These are phyloP conservation scores for Arabis alpina DNA, from an alignment of 345 rosid species.

Conservation along the genomic window DNA sequence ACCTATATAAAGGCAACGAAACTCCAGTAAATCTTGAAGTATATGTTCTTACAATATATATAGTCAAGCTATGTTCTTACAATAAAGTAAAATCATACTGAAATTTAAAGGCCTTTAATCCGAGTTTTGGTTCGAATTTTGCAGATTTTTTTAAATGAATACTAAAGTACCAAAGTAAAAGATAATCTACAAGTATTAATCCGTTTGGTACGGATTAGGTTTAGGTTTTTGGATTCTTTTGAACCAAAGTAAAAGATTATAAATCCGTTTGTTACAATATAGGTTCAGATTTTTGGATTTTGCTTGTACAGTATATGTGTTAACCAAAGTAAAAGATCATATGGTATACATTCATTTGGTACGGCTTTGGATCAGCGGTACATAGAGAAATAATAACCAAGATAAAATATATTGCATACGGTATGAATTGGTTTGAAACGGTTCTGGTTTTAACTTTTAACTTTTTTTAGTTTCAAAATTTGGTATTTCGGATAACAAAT, in stretches of 20 bases:
- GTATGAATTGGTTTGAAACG: not conserved
- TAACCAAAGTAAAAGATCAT: no score
- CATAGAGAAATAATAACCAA: not conserved
- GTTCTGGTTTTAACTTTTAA: not conserved
- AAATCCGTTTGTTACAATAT: no score
- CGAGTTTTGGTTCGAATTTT: not conserved
- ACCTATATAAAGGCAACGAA: conserved; percentile 48
- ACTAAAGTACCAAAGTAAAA: not conserved
- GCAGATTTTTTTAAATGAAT: not conserved
- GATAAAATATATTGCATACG: not conserved
- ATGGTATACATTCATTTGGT: not conserved
- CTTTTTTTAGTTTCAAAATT: not conserved
- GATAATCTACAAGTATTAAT: not conserved
- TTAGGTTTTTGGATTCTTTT: conserved; percentile 11
- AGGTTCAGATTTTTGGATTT: no score
- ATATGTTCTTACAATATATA: not conserved
- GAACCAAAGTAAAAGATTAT: no score
- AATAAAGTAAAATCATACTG: not conserved
- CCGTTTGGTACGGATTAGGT: conserved; percentile 8
- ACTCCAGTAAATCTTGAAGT: conserved; percentile 9
- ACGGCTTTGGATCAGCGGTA: not conserved
- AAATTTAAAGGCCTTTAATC: not conserved
- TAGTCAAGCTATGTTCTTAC: not conserved
- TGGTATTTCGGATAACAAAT: not conserved
- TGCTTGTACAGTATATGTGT: no score